Conservation (phyloP, 73 alveolate species). For the Tetrahymena malaccensis region DNA sequence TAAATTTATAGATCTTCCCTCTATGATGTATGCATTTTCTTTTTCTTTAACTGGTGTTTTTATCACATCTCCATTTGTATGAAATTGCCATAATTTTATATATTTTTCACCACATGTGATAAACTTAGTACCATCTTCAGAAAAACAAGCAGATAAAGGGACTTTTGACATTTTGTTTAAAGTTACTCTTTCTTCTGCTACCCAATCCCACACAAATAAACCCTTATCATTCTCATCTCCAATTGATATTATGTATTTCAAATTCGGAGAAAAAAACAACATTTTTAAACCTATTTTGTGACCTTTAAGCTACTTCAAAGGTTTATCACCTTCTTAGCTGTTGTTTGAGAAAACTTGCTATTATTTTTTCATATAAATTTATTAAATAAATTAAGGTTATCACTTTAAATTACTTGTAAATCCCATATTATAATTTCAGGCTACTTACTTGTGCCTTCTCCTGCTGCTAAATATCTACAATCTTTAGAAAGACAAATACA, state of each 20-base stretch:
- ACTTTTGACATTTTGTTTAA: constrained; percentile 61
- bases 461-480: background rate
- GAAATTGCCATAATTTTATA: constrained; percentile 67
- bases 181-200: constrained; percentile 45
- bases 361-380: background rate
- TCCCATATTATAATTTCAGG: background rate
- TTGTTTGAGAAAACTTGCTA: background rate
- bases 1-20: constrained; percentile 61
- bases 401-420: background rate
- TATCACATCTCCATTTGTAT: constrained; percentile 52
- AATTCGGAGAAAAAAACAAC: constrained; percentile 72
- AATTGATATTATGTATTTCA: constrained; percentile 72
- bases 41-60: constrained; percentile 32
- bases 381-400: background rate
- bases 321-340: background rate
- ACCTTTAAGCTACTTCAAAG: constrained; percentile 43
- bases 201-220: constrained; percentile 79
- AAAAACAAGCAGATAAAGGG: constrained; percentile 51
- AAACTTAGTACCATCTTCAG: constrained; percentile 55
- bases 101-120: constrained; percentile 74
- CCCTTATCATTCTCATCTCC: constrained; percentile 92
- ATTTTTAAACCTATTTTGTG: constrained; percentile 92
- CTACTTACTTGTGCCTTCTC: background rate
- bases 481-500: background rate
- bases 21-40: constrained; percentile 38